A percentile compares a stretch with the other conserved stretches of the same genome.
Evolutionary conservation across 768 basidiomycete genomes (phyloP).

Genomic region (Zangia roseola): DNA sequence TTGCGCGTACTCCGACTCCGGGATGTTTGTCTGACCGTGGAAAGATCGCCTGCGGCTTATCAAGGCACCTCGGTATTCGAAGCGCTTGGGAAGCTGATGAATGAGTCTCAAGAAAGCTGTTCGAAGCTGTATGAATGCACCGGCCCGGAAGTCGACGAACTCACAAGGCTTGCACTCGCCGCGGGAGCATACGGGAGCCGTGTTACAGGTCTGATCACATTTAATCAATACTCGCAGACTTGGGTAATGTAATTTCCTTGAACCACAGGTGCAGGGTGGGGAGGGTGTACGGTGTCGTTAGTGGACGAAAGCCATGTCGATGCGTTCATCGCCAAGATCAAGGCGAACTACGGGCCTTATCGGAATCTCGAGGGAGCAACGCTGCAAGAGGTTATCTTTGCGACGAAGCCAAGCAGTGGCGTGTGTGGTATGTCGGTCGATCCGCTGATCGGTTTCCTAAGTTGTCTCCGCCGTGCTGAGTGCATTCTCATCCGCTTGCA

Average conservation of each 20-base stretch:
- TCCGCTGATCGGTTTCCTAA: neutral
- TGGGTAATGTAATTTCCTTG: neutral
- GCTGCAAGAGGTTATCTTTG: slow-evolving; percentile 71
- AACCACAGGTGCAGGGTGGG: slow-evolving; percentile 79
- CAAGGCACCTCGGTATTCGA: slow-evolving; percentile 35
- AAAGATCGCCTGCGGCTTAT: slow-evolving; percentile 20
- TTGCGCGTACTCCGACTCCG: slow-evolving; percentile 79
- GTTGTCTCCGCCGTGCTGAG: neutral
- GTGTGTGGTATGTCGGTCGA: slow-evolving; percentile 68
- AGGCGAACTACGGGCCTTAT: slow-evolving; percentile 64
- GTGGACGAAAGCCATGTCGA: slow-evolving; percentile 64
- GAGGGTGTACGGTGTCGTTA: slow-evolving; percentile 84
- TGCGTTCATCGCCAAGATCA: slow-evolving; percentile 61
- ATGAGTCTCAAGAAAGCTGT: slow-evolving; percentile 75
- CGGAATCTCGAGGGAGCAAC: slow-evolving; percentile 53
- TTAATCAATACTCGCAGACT: neutral
- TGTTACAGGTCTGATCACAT: slow-evolving; percentile 60
- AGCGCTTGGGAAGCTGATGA: slow-evolving; percentile 70
- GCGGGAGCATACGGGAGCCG: slow-evolving; percentile 81
- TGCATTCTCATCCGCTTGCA: neutral
- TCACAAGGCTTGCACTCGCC: slow-evolving; percentile 59
- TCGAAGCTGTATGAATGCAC: slow-evolving; percentile 72
- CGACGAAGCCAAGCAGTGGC: slow-evolving; percentile 79
- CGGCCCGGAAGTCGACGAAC: slow-evolving; percentile 72
- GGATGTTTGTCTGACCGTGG: slow-evolving; percentile 53